A percentile compares a stretch with the other conserved stretches of the same genome.
Conservation (phyloP, 2,329 filamentous ascomycete species). For the Nigrospora oryzae region DNA sequence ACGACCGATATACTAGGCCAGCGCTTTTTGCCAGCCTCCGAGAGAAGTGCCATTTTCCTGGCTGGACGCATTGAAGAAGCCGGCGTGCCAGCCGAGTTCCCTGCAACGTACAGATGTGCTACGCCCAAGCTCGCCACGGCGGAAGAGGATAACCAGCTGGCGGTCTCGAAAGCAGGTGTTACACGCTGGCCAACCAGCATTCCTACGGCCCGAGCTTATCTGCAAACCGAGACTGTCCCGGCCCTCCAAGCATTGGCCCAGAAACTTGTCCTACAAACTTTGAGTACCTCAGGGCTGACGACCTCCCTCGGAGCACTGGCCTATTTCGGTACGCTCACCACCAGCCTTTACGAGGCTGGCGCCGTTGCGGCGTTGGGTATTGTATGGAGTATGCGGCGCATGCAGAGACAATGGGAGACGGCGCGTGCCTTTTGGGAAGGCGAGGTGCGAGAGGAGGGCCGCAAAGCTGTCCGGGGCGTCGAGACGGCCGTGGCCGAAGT, state of each 20-base stretch:
- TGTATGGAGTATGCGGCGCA: constrained; percentile 47
- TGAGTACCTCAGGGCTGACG: constrained; percentile 61
- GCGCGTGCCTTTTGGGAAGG: constrained; percentile 55
- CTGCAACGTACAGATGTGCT: constrained; percentile 1
- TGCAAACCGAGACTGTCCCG: constrained; percentile 59
- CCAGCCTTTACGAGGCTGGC: constrained; percentile 51
- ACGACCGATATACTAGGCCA: constrained; percentile 69
- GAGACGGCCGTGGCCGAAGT: constrained; percentile 44
- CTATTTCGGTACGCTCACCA: constrained; percentile 46
- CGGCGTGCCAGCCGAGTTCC: constrained; percentile 12
- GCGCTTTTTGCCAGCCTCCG: constrained; percentile 68
- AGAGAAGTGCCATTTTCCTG: constrained; percentile 75
- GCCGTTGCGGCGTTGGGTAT: constrained; percentile 53
- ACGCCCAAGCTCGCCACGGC: constrained; percentile 3
- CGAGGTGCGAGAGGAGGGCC: constrained; percentile 58
- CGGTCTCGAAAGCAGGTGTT: not conserved
- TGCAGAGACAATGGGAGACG: constrained; percentile 56
- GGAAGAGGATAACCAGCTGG: constrained; percentile 5
- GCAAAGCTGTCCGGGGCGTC: constrained; percentile 50
- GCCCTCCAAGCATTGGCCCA: constrained; percentile 66
- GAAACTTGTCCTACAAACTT: constrained; percentile 64
- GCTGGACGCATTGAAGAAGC: constrained; percentile 62
- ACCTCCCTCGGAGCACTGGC: constrained; percentile 44
- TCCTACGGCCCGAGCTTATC: constrained; percentile 56
- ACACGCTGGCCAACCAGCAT: constrained; percentile 69